Evolutionary conservation across 257 asterid genomes (phyloP), one percentile per base, ranked within the genome.

Genomic region (Nicotiana attenuata): DNA sequence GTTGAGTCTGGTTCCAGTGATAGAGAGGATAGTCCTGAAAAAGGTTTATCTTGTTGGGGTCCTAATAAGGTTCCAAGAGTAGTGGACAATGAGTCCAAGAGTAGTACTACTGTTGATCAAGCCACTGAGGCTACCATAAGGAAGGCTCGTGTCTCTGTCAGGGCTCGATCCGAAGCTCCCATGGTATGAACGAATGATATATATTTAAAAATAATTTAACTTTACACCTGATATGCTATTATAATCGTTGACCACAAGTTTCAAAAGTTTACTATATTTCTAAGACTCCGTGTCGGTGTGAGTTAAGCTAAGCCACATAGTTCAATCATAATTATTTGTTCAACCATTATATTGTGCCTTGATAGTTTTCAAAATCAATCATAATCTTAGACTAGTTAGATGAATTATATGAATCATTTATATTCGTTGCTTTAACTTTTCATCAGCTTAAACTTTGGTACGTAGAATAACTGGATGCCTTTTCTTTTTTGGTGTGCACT

Each of bases 61-160:
- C 80, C 97, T 2, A 90, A 85, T 81, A 91, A 94, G 89, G 84
- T 83, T 41, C 29, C 91, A 7, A 91, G 90, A 87, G 83, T 84
- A 2, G 80, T 0, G 13, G 13, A 57, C 56, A 84, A 83, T 56
- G 63, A 87, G 7, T 78, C 94, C 0, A 88, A 87, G 78, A 86
- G 76, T 63, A 33, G 50, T 41, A 41, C 11, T 8, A 41, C 50
- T 41, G 50, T 83, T 26, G 99, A 96, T 87, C 99, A 94, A 81
- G 91, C 97, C 2, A 80, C 93, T 5, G 98, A 94, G 86, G 97
- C 98, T 20, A 96, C 97, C 5, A 94, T 96, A 97, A 90, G 98
- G 86, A 96, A 94, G 90, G 98, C 97, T 55, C 90, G 99, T n/a
- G 99, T 96, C 31, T 94, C 99, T 0, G 99, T 96, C 80, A 88